Conservation (phyloP, 2,329 filamentous ascomycete genomes). For the Sarocladiaceae sp. region DNA sequence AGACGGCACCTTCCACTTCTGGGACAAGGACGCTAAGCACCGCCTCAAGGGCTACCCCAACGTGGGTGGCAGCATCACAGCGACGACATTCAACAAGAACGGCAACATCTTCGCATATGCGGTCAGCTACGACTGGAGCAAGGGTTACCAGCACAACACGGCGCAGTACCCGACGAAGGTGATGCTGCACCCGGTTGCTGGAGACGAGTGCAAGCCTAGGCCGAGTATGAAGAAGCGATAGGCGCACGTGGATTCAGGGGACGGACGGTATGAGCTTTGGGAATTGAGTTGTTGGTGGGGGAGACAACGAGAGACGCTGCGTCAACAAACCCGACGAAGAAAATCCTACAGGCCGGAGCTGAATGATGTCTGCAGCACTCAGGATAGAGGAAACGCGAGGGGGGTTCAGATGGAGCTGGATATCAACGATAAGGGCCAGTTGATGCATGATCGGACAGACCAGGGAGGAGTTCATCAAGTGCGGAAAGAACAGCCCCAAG, state of each 20-base stretch:
- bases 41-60: constrained; percentile 81
- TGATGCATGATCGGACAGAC: too few species aligned
- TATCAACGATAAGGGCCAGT: too few species aligned
- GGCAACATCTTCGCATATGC: constrained; percentile 85
- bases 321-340: too few species aligned
- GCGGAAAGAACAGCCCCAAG: too few species aligned
- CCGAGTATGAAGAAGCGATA: constrained; percentile 55
- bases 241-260: constrained; percentile 13
- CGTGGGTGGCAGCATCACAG: constrained; percentile 79
- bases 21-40: constrained; percentile 90
- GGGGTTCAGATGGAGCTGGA: too few species aligned
- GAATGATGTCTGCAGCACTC: too few species aligned
- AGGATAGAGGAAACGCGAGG: too few species aligned
- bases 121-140: constrained; percentile 96
- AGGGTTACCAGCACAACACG: constrained; percentile 83
- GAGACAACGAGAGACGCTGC: constrained; percentile 8
- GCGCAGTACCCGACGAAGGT: constrained; percentile 70
- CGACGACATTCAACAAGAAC: constrained; percentile 83
- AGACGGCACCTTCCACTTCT: constrained; percentile 95
- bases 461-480: background rate
- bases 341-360: too few species aligned
- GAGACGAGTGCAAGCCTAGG: constrained; percentile 57
- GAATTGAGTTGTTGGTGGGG: constrained; percentile 2
- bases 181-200: constrained; percentile 71
- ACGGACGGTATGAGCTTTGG: too few species aligned